phyloP scores from a whole-genome alignment of 1,284 basidiomycete species.

The Apiotrichum mycotoxinovorans region DNA sequence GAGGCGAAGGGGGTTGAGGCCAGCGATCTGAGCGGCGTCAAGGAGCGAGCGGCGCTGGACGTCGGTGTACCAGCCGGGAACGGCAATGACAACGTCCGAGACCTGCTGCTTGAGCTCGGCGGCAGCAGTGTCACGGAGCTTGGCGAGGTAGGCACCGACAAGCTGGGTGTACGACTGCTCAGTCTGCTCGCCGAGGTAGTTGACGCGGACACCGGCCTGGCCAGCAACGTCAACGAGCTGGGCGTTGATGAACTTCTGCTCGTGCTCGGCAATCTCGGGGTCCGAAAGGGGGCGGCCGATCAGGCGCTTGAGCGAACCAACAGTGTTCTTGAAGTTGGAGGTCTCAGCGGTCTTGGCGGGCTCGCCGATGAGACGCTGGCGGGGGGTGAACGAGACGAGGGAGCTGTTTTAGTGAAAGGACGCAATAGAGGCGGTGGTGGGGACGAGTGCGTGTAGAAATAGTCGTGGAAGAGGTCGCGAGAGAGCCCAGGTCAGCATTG shows the following conservation, averaged over 20 bases:
- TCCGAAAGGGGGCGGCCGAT: constrained; percentile 73
- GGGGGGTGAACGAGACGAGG: constrained; percentile 83
- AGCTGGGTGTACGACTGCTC: constrained; percentile 81
- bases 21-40: constrained; percentile 81
- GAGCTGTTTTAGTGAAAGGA: constrained; percentile 60
- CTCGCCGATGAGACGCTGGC: constrained; percentile 84
- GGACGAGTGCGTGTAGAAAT: neutral
- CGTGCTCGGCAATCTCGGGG: constrained; percentile 70
- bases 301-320: constrained; percentile 83
- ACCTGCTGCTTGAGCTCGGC: constrained; percentile 78
- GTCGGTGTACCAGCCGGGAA: constrained; percentile 93
- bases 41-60: constrained; percentile 79
- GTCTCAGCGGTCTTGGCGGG: constrained; percentile 92
- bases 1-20: constrained; percentile 81
- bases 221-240: constrained; percentile 76
- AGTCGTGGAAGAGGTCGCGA: too few relatives aligned
- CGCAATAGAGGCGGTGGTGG: neutral
- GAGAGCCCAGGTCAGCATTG: constrained; percentile 2
- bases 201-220: constrained; percentile 77
- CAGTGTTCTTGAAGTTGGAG: constrained; percentile 95
- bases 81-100: constrained; percentile 85
- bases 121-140: constrained; percentile 78
- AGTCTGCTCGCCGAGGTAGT: constrained; percentile 74
- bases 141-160: constrained; percentile 77
- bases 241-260: constrained; percentile 85